Evolutionary conservation across 352 stramenopile genomes (phyloP), one percentile per base, ranked within the genome.

Genomic region (Poterioochromonas sp.): DNA sequence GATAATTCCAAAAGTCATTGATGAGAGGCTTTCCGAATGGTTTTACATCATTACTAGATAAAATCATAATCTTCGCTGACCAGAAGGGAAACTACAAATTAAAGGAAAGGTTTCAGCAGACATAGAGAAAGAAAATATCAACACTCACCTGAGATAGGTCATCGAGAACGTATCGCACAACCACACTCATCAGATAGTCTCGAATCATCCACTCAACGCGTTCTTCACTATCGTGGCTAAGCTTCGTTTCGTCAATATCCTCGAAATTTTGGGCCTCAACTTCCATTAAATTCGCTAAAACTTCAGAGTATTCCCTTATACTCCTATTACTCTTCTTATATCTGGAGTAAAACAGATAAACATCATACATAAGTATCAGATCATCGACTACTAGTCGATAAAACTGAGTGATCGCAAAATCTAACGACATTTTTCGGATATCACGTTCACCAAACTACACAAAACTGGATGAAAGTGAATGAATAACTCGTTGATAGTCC

Each of bases 381-480:
- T 68, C 58, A 39, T 68, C 58, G 5, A 68, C 12, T 8, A 68
- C 12, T 26, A 68, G 8, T 11, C 58, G 58, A 39, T 68, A 68
- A 26, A 68, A 68, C 29, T 68, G 58, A 15, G 58, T 68, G 12
- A 68, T 37, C 12, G 26, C 34, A 68, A 68, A 68, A 68, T 68
- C 58, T 39, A 68, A 39, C 47, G n/a, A n/a, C n/a, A n/a, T n/a
- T n/a, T n/a, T n/a, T n/a, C n/a, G n/a, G n/a, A n/a, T n/a, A n/a
- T n/a, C n/a, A n/a, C n/a, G n/a, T n/a, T n/a, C n/a, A n/a, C n/a
- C n/a, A n/a, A n/a, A n/a, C n/a, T n/a, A n/a, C n/a, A n/a, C n/a
- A n/a, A n/a, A n/a, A n/a, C n/a, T n/a, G n/a, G n/a, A n/a, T n/a
- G n/a, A n/a, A n/a, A n/a, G n/a, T n/a, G n/a, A n/a, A n/a, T n/a